These are phyloP conservation scores for Polyporus tsugae DNA, from an alignment of 1,284 basidiomycete genomes.

Conservation along the genomic window DNA sequence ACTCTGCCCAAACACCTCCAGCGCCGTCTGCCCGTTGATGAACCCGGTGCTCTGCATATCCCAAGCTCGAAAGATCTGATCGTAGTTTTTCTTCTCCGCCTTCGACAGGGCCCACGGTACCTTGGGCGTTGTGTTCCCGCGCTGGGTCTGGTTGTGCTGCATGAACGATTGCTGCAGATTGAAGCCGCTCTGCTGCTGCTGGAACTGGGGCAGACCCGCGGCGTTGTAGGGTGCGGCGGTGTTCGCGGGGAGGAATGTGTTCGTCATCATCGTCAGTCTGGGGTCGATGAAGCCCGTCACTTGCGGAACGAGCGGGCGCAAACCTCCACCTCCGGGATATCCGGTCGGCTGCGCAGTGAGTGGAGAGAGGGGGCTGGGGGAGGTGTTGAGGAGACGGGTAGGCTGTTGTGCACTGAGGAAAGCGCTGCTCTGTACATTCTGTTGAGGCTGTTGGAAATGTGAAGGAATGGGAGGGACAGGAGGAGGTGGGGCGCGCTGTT, in stretches of 20 bases:
- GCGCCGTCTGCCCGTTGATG: conserved; percentile 86
- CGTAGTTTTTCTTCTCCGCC: conserved; percentile 96
- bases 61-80: conserved; percentile 97
- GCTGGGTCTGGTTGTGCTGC: conserved; percentile 79
- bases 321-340: conserved; percentile 52
- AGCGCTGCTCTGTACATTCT: conserved; percentile 47
- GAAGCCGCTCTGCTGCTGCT: conserved; percentile 62
- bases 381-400: conserved; percentile 58
- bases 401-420: conserved; percentile 55
- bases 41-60: conserved; percentile 87
- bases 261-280: conserved; percentile 85
- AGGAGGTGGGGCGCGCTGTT: conserved; percentile 63
- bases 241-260: conserved; percentile 86
- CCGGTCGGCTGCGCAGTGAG: conserved; percentile 66
- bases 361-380: conserved; percentile 53
- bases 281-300: conserved; percentile 88
- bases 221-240: conserved; percentile 66
- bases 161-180: conserved; percentile 81
- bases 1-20: conserved; percentile 96
- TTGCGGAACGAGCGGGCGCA: conserved; percentile 73
- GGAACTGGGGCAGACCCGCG: conserved; percentile 73
- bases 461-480: conserved; percentile 68
- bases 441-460: conserved; percentile 60
- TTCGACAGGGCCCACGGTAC: conserved; percentile 91
- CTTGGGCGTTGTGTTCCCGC: conserved; percentile 75